These are phyloP conservation scores for Lignosus rhinocerotis DNA, from an alignment of 1,284 basidiomycete species.

Conservation along the genomic window DNA sequence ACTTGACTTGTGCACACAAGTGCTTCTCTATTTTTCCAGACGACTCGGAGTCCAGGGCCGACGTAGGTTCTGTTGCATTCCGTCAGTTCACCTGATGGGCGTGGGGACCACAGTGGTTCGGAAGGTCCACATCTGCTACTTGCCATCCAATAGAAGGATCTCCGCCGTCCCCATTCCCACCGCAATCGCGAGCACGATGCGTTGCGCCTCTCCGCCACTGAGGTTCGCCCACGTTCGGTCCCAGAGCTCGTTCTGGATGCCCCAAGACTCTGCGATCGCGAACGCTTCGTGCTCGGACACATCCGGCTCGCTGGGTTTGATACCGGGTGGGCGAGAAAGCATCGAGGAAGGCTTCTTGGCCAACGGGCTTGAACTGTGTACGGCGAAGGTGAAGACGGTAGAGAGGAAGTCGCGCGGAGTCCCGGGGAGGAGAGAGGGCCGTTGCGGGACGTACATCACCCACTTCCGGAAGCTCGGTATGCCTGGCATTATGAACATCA, in stretches of 20 bases:
- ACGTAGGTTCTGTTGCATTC: slow-evolving; percentile 71
- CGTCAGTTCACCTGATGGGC: neutral
- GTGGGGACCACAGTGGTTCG: neutral
- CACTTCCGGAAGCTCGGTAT: slow-evolving; percentile 75
- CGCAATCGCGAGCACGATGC: slow-evolving; percentile 76
- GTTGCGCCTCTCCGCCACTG: slow-evolving; percentile 83
- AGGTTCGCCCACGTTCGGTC: slow-evolving; percentile 74
- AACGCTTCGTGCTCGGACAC: slow-evolving; percentile 39
- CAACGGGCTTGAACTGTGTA: slow-evolving; percentile 41
- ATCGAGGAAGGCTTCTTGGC: slow-evolving; percentile 12
- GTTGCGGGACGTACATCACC: slow-evolving; percentile 83
- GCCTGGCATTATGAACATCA: slow-evolving; percentile 41
- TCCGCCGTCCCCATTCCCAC: slow-evolving; percentile 75
- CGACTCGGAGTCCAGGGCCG: slow-evolving; percentile 76
- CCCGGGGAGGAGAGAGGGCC: slow-evolving; percentile 80
- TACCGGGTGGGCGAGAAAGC: slow-evolving; percentile 3
- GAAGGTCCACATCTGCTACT: slow-evolving; percentile 24
- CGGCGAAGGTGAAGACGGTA: slow-evolving; percentile 54
- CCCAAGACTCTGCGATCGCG: slow-evolving; percentile 67
- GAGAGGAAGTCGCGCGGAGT: slow-evolving; percentile 74
- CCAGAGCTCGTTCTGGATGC: slow-evolving; percentile 70
- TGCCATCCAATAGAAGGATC: slow-evolving; percentile 82
- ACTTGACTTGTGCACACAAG: slow-evolving; percentile 53
- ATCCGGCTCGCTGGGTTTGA: slow-evolving; percentile 24
- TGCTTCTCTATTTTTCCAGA: slow-evolving; percentile 65